phyloP scores from a whole-genome alignment of 2,329 filamentous ascomycete genomes.

The Drechmeria coniospora region DNA sequence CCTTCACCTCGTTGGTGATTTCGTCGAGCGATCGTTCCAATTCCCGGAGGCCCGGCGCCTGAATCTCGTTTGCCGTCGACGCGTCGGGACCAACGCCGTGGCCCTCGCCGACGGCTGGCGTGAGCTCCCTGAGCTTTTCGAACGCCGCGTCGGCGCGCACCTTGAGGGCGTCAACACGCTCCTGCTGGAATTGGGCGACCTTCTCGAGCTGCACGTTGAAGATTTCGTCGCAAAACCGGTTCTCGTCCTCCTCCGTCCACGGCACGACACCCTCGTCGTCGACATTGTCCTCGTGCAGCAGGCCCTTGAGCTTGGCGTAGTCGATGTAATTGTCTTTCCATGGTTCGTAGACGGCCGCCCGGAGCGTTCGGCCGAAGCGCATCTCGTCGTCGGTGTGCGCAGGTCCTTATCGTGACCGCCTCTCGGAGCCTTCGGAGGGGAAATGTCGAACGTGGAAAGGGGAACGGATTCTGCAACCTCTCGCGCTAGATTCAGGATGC shows the following conservation, averaged over 20 bases:
- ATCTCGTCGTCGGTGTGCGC: conserved; percentile 34
- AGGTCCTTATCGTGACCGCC: neutral
- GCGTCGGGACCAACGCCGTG: conserved; percentile 12
- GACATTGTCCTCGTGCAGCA: conserved; percentile 61
- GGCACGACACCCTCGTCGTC: conserved; percentile 47
- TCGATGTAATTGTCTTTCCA: conserved; percentile 95
- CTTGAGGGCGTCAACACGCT: conserved; percentile 48
- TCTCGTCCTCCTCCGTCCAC: conserved; percentile 93
- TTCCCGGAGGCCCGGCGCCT: conserved; percentile 44
- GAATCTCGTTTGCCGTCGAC: conserved; percentile 28
- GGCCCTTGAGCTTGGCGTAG: conserved; percentile 80
- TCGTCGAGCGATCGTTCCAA: conserved; percentile 67
- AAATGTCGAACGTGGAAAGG: no score
- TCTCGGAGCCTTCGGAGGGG: no score
- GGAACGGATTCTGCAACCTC: no score
- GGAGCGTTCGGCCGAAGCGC: conserved; percentile 86
- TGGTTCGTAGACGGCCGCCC: conserved; percentile 62
- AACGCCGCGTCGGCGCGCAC: conserved; percentile 39
- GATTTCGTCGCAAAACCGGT: conserved; percentile 84
- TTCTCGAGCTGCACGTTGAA: conserved; percentile 92
- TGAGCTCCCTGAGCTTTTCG: conserved; percentile 65
- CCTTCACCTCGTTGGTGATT: conserved; percentile 81
- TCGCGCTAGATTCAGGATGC: no score
- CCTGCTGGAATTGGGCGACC: conserved; percentile 75
- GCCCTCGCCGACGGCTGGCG: conserved; percentile 41